phyloP scores from a whole-genome alignment of 768 basidiomycete genomes.

The Favolaschia claudopus region DNA sequence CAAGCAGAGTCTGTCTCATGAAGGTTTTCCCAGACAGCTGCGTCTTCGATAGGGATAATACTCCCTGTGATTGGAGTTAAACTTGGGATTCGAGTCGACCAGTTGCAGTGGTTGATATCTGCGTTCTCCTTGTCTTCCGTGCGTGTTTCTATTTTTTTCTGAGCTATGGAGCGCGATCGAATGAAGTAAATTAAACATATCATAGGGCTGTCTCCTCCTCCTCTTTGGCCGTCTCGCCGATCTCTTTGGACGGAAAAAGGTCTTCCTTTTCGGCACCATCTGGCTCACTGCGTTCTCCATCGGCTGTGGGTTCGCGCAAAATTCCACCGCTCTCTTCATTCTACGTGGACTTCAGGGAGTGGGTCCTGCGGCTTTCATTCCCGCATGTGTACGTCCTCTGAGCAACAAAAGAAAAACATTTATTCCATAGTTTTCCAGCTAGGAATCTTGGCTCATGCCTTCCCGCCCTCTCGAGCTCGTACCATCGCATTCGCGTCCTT shows the following conservation, averaged over 20 bases:
- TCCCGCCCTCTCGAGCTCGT: constrained; percentile 59
- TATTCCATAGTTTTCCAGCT: constrained; percentile 40
- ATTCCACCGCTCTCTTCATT: constrained; percentile 58
- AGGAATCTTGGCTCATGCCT: constrained; percentile 73
- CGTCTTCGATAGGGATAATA: constrained; percentile 40
- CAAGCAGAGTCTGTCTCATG: no score
- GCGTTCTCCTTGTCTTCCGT: constrained; percentile 61
- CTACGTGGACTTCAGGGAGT: constrained; percentile 70
- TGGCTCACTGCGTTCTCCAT: constrained; percentile 54
- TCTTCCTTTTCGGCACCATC: constrained; percentile 58
- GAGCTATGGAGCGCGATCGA: no score
- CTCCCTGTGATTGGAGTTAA: constrained; percentile 43
- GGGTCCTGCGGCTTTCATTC: constrained; percentile 65
- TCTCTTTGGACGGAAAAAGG: constrained; percentile 63
- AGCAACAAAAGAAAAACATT: not conserved
- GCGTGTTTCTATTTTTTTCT: constrained; percentile 22
- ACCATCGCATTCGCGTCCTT: constrained; percentile 74
- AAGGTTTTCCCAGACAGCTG: constrained; percentile 34
- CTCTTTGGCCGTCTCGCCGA: constrained; percentile 70
- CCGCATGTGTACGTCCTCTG: constrained; percentile 55
- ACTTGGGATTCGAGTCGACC: constrained; percentile 47
- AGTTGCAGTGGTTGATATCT: constrained; percentile 59
- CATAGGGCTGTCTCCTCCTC: constrained; percentile 67
- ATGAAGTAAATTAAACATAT: not conserved
- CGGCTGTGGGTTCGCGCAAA: constrained; percentile 57